Base-by-base conservation (phyloP, 2,329 filamentous ascomycete genomes). In the Conoideocrella luteorostrata region DNA sequence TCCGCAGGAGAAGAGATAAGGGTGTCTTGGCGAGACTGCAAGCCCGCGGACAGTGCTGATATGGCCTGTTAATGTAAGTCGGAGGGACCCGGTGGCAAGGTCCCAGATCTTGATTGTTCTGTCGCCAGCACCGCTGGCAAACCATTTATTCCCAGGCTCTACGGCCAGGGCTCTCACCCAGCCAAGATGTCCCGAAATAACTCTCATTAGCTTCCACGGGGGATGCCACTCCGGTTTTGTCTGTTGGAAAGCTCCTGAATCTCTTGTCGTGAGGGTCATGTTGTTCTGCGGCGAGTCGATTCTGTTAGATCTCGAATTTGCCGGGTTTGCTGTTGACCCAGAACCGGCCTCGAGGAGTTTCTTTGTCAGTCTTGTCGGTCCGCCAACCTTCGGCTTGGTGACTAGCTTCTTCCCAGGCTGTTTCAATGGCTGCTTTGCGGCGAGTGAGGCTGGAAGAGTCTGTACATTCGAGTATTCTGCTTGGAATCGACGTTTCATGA, bases 51-150 rank as follows among this genome's bases (percentile, higher is more conserved):
- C 90, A 4, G 88, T 94, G 39, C 88, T 94, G 57, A 95, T 96
- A 65, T 96, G 91, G 28, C 91, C 91, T 2, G 91, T 97, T 48
- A 97, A 69, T 0, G 91, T 96, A 50, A 97, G 69, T 45, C 82
- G 78, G 51, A 96, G 70, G n/a, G 77, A 80, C 1, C 94, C 93
- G 2, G 86, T 87, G 15, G 89, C 93, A 50, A 98, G 66, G 66
- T 98, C 91, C 91, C 91, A 98, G 50, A 98, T 94, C 71, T 98
- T 98, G 68, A 98, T 96, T 2, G 91, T 97, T 41, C 94, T 77
- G 63, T 98, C 93, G 44, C 91, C 94, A 6, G 91, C 89, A 49
- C 93, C 93, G 55, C 87, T 94, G 17, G 89, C 93, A 63, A 98
- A 98, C 88, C 90, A 98, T 64, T 95, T 80, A 65, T 98, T 98